Percentiles rank a stretch among this genome's conserved stretches.
Evolutionary conservation across 2,329 filamentous ascomycete genomes (phyloP).

Genomic region (Ilyonectria sp.): DNA sequence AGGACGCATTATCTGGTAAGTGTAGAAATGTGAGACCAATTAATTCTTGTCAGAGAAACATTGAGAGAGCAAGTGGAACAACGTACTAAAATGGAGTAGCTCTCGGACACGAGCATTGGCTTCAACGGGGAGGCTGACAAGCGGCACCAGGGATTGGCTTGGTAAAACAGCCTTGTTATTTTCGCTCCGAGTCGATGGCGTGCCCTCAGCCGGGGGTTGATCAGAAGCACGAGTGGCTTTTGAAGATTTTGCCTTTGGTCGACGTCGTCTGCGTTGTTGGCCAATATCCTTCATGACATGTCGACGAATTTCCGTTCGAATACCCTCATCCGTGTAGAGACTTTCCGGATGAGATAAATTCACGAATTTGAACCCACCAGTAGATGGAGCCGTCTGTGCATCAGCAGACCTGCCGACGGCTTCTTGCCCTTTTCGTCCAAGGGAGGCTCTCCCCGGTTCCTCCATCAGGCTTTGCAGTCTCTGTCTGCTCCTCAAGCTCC

Average conservation of each 20-base stretch:
- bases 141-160: not conserved
- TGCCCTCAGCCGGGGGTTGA: not conserved
- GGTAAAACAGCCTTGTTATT: not conserved
- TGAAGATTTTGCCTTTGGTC: not conserved
- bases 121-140: conserved; percentile 2
- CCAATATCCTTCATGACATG: conserved; percentile 20
- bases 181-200: not conserved
- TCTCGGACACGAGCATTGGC: conserved; percentile 4
- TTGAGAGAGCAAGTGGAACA: no score
- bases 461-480: no score
- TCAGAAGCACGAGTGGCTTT: no score
- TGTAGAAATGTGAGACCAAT: not conserved
- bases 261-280: conserved; percentile 1
- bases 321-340: not conserved
- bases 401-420: no score
- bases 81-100: conserved; percentile 11
- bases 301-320: conserved; percentile 8
- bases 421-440: no score
- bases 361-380: conserved; percentile 1
- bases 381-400: not conserved
- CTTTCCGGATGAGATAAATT: conserved; percentile 8
- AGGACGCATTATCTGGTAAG: not conserved
- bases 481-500: no score
- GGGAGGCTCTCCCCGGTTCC: no score
- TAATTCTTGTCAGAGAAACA: no score